These are phyloP conservation scores for Aspergillus udagawae DNA, from an alignment of 2,329 filamentous ascomycete genomes.

Conservation along the genomic window DNA sequence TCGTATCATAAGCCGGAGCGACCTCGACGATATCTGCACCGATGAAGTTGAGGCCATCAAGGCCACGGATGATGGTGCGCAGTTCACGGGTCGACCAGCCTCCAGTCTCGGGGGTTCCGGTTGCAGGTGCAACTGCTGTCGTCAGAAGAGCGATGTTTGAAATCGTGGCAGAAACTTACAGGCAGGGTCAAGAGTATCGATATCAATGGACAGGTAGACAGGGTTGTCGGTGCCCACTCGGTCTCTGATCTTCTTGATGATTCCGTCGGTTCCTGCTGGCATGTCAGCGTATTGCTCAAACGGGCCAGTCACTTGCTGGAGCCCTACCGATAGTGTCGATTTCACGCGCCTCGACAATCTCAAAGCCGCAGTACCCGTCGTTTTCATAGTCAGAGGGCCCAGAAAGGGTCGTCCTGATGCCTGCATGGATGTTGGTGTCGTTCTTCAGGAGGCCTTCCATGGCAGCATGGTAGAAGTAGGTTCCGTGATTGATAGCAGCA, in stretches of 20 bases:
- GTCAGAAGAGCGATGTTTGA: background rate
- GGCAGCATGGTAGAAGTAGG: slow-evolving; percentile 80
- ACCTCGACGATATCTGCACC: slow-evolving; percentile 62
- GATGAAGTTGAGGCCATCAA: slow-evolving; percentile 55
- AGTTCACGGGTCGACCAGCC: slow-evolving; percentile 60
- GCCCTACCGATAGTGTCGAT: slow-evolving; percentile 58
- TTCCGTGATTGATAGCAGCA: slow-evolving; percentile 79
- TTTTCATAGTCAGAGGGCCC: slow-evolving; percentile 79
- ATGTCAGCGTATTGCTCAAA: background rate
- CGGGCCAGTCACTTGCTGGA: background rate
- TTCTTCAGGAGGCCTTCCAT: slow-evolving; percentile 75
- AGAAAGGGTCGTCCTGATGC: slow-evolving; percentile 76
- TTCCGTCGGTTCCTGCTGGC: slow-evolving; percentile 56
- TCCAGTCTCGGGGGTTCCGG: slow-evolving; percentile 59
- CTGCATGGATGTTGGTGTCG: slow-evolving; percentile 82
- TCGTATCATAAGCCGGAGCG: slow-evolving; percentile 58
- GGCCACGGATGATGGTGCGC: slow-evolving; percentile 54
- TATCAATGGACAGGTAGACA: slow-evolving; percentile 80
- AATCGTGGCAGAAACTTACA: slow-evolving; percentile 46
- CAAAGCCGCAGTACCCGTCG: slow-evolving; percentile 78
- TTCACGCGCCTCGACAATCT: slow-evolving; percentile 72
- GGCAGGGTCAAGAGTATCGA: slow-evolving; percentile 81
- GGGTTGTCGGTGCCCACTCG: slow-evolving; percentile 70
- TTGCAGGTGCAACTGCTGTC: slow-evolving; percentile 41
- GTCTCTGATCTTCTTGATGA: slow-evolving; percentile 72